Percentiles rank a stretch among this genome's conserved stretches.
Evolutionary conservation across 2,329 filamentous ascomycete species (phyloP).

Genomic region (Aspergillus fischeri): DNA sequence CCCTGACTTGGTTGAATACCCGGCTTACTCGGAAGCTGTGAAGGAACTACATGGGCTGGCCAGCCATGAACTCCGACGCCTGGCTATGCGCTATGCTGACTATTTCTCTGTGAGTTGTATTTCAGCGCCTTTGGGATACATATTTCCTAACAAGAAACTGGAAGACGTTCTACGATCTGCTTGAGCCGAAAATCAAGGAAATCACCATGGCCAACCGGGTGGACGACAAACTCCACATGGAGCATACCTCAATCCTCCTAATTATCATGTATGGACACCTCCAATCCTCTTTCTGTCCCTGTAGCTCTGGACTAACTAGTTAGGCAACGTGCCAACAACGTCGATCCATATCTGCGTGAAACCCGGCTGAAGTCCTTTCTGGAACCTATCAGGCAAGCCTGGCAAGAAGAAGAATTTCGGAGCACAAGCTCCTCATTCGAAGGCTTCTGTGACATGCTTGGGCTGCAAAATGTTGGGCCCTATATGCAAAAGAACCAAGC

Average conservation of each 20-base stretch:
- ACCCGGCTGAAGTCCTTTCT: constrained; percentile 72
- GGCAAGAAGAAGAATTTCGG: constrained; percentile 68
- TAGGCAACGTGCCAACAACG: constrained; percentile 73
- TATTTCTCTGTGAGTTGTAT: constrained; percentile 64
- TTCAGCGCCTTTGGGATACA: neutral
- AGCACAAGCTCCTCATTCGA: constrained; percentile 68
- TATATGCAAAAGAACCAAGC: constrained; percentile 73
- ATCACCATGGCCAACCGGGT: constrained; percentile 65
- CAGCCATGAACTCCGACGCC: constrained; percentile 79
- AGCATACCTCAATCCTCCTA: constrained; percentile 86
- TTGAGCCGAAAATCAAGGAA: constrained; percentile 77
- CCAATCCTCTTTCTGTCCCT: neutral
- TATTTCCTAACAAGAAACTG: constrained; percentile 21
- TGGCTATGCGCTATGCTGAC: constrained; percentile 88
- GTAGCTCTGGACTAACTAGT: constrained; percentile 12
- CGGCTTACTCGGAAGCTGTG: constrained; percentile 78
- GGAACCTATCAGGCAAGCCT: constrained; percentile 73
- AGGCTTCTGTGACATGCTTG: constrained; percentile 75
- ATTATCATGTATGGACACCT: constrained; percentile 66
- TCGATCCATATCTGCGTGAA: constrained; percentile 68
- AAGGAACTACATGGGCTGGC: constrained; percentile 83
- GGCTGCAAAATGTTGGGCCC: constrained; percentile 71
- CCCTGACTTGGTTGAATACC: constrained; percentile 65
- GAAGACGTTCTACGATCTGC: constrained; percentile 76
- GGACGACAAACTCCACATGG: constrained; percentile 80